A percentile compares a stretch with the other conserved stretches of the same genome.
Evolutionary conservation across 2,329 filamentous ascomycete species (phyloP).

Genomic region (Aspergillus transmontanensis): DNA sequence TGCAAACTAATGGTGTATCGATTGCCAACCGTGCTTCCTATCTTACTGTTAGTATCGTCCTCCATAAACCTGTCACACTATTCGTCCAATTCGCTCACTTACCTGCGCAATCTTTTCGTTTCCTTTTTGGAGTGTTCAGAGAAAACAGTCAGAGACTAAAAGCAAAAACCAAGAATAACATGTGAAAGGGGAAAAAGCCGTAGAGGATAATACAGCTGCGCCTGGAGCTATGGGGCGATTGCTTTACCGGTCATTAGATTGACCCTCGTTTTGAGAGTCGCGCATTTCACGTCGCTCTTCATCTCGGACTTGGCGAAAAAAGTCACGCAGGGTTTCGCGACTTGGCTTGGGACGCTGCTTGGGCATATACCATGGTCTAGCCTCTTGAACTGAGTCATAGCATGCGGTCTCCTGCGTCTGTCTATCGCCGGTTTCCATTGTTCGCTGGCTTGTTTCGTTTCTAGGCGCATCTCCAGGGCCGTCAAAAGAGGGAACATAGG

Average conservation of each 20-base stretch:
- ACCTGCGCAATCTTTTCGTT: neutral
- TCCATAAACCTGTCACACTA: no score
- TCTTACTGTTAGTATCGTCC: neutral
- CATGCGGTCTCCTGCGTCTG: neutral
- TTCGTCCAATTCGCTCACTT: neutral
- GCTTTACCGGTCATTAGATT: neutral
- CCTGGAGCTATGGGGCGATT: neutral
- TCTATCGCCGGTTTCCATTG: neutral
- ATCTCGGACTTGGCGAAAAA: slow-evolving; percentile 26
- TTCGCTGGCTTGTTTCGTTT: neutral
- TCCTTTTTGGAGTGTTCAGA: neutral
- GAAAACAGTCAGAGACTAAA: neutral
- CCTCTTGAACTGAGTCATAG: neutral
- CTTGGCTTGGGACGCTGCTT: slow-evolving; percentile 1
- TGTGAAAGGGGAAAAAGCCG: neutral
- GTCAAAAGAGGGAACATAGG: slow-evolving; percentile 32
- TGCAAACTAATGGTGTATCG: neutral
- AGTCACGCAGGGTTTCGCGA: slow-evolving; percentile 23
- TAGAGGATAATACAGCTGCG: neutral
- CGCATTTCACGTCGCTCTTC: slow-evolving; percentile 27
- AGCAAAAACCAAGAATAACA: neutral
- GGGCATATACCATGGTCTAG: neutral
- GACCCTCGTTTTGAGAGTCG: slow-evolving; percentile 1
- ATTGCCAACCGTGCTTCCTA: neutral
- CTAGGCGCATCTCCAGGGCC: slow-evolving; percentile 26